Percentiles rank a stretch among this genome's conserved stretches.
These are phyloP conservation scores for Puccinia novopanici DNA, from an alignment of 1,284 basidiomycete species.

Conservation along the genomic window DNA sequence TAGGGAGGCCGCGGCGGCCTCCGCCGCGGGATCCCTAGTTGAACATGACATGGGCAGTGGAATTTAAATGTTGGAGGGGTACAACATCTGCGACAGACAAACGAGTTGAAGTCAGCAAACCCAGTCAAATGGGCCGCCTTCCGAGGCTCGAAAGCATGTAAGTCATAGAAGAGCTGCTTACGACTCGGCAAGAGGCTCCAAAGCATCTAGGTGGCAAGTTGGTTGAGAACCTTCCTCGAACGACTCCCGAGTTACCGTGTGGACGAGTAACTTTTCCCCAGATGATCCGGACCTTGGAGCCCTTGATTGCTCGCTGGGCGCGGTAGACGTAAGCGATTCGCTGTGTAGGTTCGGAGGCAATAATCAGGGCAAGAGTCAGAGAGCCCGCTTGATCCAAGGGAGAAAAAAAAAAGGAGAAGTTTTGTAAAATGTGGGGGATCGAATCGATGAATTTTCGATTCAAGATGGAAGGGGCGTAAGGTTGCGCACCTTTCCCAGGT, in stretches of 20 bases:
- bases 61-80: constrained; percentile 36
- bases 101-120: background rate
- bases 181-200: constrained; percentile 47
- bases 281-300: constrained; percentile 48
- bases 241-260: constrained; percentile 49
- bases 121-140: background rate
- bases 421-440: background rate
- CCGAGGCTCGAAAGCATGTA: no score
- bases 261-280: constrained; percentile 49
- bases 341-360: background rate
- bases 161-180: background rate
- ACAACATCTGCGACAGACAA: constrained; percentile 34
- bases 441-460: background rate
- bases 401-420: no score
- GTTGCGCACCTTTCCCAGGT: constrained; percentile 46
- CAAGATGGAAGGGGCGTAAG: background rate
- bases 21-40: no score
- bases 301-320: constrained; percentile 47
- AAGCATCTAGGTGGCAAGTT: constrained; percentile 49
- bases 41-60: background rate
- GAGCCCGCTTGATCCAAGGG: background rate
- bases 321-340: constrained; percentile 50
- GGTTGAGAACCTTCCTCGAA: constrained; percentile 44
- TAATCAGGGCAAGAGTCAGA: background rate
- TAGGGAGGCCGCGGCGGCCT: no score